These are phyloP conservation scores for Sideroxylon spinosum DNA, from an alignment of 179 eudicot species.

Conservation along the genomic window DNA sequence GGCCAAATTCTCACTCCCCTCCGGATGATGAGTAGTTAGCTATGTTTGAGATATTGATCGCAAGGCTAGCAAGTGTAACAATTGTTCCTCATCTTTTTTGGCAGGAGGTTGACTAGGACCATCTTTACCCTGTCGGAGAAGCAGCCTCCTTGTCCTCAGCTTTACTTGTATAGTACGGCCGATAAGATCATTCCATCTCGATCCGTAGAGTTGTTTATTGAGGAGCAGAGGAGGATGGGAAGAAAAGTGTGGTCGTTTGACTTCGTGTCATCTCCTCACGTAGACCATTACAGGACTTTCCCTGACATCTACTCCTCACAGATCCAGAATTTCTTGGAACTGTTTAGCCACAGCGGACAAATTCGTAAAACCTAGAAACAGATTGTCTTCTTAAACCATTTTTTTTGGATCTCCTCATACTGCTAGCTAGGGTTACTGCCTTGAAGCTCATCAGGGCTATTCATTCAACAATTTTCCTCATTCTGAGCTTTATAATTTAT, in stretches of 20 bases:
- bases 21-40: background rate
- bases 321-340: constrained; percentile 49
- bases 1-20: background rate
- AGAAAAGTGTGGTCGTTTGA: constrained; percentile 52
- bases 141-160: constrained; percentile 86
- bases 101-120: constrained; percentile 61
- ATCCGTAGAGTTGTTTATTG: constrained; percentile 65
- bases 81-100: constrained; percentile 8
- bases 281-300: constrained; percentile 84
- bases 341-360: constrained; percentile 25
- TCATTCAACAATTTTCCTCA: background rate
- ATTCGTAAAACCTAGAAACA: constrained; percentile 3
- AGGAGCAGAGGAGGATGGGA: constrained; percentile 60
- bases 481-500: background rate
- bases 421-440: background rate
- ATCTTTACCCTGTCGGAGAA: constrained; percentile 43
- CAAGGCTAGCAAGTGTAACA: background rate
- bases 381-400: background rate
- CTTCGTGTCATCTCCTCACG: constrained; percentile 82
- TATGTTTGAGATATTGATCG: background rate
- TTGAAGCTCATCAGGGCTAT: background rate
- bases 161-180: constrained; percentile 83
- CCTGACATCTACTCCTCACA: constrained; percentile 58
- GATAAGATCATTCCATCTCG: constrained; percentile 69
- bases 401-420: background rate